A percentile compares a stretch with the other conserved stretches of the same genome.
Evolutionary conservation across 306 rosid genomes (phyloP).

Genomic region (Castanopsis chinensis): DNA sequence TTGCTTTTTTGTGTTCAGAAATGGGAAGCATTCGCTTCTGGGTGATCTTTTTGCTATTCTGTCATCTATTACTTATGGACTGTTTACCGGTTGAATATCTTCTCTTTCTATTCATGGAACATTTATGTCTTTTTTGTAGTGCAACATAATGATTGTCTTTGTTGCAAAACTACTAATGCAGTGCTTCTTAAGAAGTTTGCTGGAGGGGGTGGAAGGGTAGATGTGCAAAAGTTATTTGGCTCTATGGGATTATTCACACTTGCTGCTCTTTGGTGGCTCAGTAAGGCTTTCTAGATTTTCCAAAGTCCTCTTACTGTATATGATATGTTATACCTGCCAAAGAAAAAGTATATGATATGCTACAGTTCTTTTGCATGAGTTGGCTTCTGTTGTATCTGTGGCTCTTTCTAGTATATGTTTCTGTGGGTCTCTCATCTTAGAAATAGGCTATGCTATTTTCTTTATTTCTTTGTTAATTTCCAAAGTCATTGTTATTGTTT

Average conservation of each 20-base stretch:
- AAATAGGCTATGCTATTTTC: neutral
- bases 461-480: neutral
- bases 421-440: too few species aligned
- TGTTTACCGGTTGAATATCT: slow-evolving; percentile 25
- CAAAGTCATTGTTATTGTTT: neutral
- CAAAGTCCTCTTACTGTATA: slow-evolving; percentile 1
- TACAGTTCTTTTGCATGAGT: too few species aligned
- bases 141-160: neutral
- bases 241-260: slow-evolving; percentile 31
- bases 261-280: slow-evolving; percentile 31
- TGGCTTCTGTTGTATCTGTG: too few species aligned
- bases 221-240: slow-evolving; percentile 34
- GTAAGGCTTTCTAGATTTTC: slow-evolving; percentile 9
- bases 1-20: slow-evolving; percentile 7
- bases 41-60: slow-evolving; percentile 31
- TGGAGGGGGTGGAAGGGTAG: slow-evolving; percentile 30
- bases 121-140: neutral
- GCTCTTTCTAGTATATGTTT: too few species aligned
- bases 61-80: slow-evolving; percentile 27
- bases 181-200: slow-evolving; percentile 37
- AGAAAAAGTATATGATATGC: too few species aligned
- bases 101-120: neutral
- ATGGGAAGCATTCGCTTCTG: slow-evolving; percentile 19
- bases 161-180: neutral
- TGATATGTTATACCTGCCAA: neutral